These are phyloP conservation scores for Kwoniella shivajii DNA, from an alignment of 1,284 basidiomycete species.

Conservation along the genomic window DNA sequence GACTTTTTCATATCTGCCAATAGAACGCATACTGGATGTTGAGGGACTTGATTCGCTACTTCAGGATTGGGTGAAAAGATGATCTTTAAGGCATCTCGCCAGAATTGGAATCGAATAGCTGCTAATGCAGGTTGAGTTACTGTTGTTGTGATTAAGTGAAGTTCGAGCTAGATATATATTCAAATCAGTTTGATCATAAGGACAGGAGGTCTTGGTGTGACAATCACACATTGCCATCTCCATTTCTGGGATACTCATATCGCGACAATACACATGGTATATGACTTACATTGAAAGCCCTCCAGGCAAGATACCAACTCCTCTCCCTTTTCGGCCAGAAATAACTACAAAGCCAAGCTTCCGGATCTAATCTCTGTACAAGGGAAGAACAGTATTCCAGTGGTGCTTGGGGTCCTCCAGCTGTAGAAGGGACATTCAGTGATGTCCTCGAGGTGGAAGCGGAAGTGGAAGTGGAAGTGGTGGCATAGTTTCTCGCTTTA, in stretches of 20 bases:
- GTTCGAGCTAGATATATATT: constrained; percentile 69
- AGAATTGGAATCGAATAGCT: constrained; percentile 88
- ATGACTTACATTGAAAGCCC: constrained; percentile 79
- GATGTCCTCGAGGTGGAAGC: too few relatives aligned
- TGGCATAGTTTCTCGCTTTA: too few relatives aligned
- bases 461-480: constrained; percentile 3
- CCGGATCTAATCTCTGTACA: constrained; percentile 56
- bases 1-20: constrained; percentile 64
- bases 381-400: constrained; percentile 51
- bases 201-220: background rate
- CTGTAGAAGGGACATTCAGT: background rate
- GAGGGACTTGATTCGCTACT: constrained; percentile 56
- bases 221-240: too few relatives aligned
- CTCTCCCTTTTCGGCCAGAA: constrained; percentile 71
- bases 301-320: constrained; percentile 75
- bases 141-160: constrained; percentile 76
- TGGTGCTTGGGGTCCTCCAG: constrained; percentile 43
- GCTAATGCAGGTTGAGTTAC: constrained; percentile 79
- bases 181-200: background rate
- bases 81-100: constrained; percentile 79
- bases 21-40: constrained; percentile 79
- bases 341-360: constrained; percentile 73
- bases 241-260: background rate
- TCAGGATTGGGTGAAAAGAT: constrained; percentile 51
- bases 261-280: background rate